Percentiles rank a stretch among this genome's conserved stretches.
These are phyloP conservation scores for Penicillium aurantiogriseum DNA, from an alignment of 2,329 filamentous ascomycete species.

Conservation along the genomic window DNA sequence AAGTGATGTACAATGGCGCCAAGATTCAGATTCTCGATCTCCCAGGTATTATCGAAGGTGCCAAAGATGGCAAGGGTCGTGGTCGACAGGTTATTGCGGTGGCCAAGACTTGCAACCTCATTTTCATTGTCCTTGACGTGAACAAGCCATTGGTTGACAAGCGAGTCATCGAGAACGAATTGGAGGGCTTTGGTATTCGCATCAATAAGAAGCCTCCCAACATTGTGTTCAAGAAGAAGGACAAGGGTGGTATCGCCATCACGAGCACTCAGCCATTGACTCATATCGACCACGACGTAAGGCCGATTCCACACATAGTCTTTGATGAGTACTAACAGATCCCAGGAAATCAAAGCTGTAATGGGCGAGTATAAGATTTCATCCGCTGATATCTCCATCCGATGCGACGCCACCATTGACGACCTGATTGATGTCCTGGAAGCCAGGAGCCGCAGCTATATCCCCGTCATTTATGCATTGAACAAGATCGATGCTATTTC, in stretches of 20 bases:
- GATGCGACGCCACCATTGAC: conserved; percentile 95
- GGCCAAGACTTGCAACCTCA: conserved; percentile 96
- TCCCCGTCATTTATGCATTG: conserved; percentile 96
- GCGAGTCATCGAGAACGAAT: conserved; percentile 86
- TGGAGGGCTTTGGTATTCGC: conserved; percentile 95
- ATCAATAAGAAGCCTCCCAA: conserved; percentile 98
- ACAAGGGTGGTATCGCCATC: conserved; percentile 94
- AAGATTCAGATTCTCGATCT: conserved; percentile 98
- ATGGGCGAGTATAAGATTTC: conserved; percentile 97
- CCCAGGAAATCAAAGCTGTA: conserved; percentile 86
- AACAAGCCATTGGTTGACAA: conserved; percentile 99
- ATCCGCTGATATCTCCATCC: conserved; percentile 94
- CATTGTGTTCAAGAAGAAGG: conserved; percentile 99
- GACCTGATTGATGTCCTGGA: conserved; percentile 95
- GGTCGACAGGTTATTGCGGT: conserved; percentile 98
- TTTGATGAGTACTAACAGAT: conserved; percentile 13
- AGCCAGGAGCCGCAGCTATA: conserved; percentile 91
- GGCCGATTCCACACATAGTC: conserved; percentile 10
- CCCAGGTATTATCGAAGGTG: conserved; percentile 97
- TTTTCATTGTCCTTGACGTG: conserved; percentile 97
- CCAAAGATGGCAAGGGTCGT: conserved; percentile 96
- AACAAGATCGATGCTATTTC: conserved; percentile 99
- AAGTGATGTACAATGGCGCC: conserved; percentile 93
- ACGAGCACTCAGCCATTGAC: conserved; percentile 90
- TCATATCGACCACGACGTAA: conserved; percentile 80